A percentile compares a stretch with the other conserved stretches of the same genome.
Evolutionary conservation across 768 basidiomycete genomes (phyloP).

Genomic region (Collybia mongolica): DNA sequence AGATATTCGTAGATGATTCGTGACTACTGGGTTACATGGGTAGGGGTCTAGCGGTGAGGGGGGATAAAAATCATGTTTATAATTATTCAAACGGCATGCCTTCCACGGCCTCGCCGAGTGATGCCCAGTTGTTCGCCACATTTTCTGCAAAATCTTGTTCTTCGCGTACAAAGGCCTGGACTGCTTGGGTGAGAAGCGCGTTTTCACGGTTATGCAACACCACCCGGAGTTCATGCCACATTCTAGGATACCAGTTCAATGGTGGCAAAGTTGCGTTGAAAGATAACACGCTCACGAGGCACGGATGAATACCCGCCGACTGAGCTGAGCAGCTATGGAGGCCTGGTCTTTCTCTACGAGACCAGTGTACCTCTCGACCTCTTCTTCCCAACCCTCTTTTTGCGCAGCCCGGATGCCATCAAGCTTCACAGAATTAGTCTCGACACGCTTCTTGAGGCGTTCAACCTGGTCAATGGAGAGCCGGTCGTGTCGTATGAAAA

Average conservation of each 20-base stretch:
- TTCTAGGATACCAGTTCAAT: slow-evolving; percentile 38
- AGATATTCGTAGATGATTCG: slow-evolving; percentile 1
- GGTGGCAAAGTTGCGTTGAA: not conserved
- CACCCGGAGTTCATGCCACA: slow-evolving; percentile 96
- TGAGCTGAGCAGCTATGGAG: slow-evolving; percentile 70
- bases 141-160: slow-evolving; percentile 68
- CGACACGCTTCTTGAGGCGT: slow-evolving; percentile 82
- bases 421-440: slow-evolving; percentile 70
- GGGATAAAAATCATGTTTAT: not conserved
- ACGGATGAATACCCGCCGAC: slow-evolving; percentile 82
- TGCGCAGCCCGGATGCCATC: slow-evolving; percentile 66
- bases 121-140: slow-evolving; percentile 71
- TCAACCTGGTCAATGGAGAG: slow-evolving; percentile 88
- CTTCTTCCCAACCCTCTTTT: slow-evolving; percentile 85
- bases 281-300: slow-evolving; percentile 57
- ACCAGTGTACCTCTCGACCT: slow-evolving; percentile 72
- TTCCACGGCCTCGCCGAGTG: slow-evolving; percentile 67
- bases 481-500: slow-evolving; percentile 86
- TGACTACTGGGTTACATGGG: too few species aligned
- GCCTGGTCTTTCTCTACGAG: slow-evolving; percentile 86
- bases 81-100: slow-evolving; percentile 81
- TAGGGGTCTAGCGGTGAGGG: too few species aligned
- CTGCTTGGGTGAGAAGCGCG: slow-evolving; percentile 69
- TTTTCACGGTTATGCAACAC: slow-evolving; percentile 92
- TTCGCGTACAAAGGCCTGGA: slow-evolving; percentile 71